These are phyloP conservation scores for Diaporthe destruens DNA, from an alignment of 2,329 filamentous ascomycete species.

Conservation along the genomic window DNA sequence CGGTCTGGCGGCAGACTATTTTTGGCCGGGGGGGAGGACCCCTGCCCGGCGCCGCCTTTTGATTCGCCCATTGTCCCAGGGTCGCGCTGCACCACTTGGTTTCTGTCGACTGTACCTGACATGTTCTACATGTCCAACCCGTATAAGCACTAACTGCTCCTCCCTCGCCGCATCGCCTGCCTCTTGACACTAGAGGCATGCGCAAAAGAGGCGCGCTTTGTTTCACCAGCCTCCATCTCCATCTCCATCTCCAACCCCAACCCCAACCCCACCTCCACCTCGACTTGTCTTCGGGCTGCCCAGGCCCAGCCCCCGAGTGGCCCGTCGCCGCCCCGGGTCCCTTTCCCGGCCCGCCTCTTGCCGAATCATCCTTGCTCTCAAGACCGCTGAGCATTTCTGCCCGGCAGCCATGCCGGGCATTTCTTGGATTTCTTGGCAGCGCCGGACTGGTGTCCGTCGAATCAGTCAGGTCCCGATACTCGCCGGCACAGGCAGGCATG, in stretches of 20 bases:
- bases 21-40: slow-evolving; percentile 7
- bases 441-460: neutral
- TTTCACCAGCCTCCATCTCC: slow-evolving; percentile 26
- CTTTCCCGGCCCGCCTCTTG: neutral
- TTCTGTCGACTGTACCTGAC: too few species aligned
- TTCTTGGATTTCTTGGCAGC: neutral
- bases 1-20: slow-evolving; percentile 26
- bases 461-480: neutral
- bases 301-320: too few species aligned
- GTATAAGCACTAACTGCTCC: slow-evolving; percentile 24
- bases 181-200: neutral
- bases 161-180: neutral
- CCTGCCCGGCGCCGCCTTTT: neutral
- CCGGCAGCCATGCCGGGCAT: too few species aligned
- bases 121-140: neutral
- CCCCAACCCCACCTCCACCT: too few species aligned
- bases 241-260: too few species aligned
- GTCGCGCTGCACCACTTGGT: neutral
- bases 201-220: slow-evolving; percentile 12
- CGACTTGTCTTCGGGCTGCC: neutral
- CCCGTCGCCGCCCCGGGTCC: too few species aligned
- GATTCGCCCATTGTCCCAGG: neutral
- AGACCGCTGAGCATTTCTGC: neutral
- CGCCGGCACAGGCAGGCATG: neutral
- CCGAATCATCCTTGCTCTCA: neutral